phyloP scores from a whole-genome alignment of 2,329 filamentous ascomycete species.

The Ophiocordyceps camponoti-floridani region DNA sequence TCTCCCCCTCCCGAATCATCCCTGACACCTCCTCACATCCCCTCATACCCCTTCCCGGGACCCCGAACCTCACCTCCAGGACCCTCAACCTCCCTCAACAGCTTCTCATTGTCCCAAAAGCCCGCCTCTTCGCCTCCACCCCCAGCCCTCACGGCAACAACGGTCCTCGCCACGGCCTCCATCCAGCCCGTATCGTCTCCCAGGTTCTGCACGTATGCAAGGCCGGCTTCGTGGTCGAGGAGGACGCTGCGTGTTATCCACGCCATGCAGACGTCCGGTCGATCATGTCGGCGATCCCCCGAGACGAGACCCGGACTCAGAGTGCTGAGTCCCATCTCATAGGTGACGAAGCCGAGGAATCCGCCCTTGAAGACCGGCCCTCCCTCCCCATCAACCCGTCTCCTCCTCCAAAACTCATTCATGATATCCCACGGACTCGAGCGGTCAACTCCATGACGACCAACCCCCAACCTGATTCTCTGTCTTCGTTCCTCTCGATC shows the following conservation, averaged over 20 bases:
- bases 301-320: constrained; percentile 13
- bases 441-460: constrained; percentile 6
- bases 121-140: not conserved
- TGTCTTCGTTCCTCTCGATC: constrained; percentile 10
- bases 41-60: constrained; percentile 39
- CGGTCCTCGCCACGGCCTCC: constrained; percentile 5
- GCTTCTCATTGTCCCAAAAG: constrained; percentile 3
- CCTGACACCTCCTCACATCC: constrained; percentile 53
- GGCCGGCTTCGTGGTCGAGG: constrained; percentile 48
- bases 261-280: constrained; percentile 56
- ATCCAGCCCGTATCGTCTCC: constrained; percentile 13
- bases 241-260: constrained; percentile 67
- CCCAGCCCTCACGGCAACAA: not conserved
- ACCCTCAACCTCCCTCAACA: constrained; percentile 5
- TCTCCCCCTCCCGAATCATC: constrained; percentile 58
- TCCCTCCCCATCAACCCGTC: constrained; percentile 8
- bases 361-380: constrained; percentile 56
- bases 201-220: constrained; percentile 42
- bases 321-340: constrained; percentile 53
- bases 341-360: constrained; percentile 69
- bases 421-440: constrained; percentile 31
- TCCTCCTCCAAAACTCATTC: constrained; percentile 21
- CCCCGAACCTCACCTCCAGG: constrained; percentile 12
- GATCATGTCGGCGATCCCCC: constrained; percentile 15
- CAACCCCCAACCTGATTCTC: constrained; percentile 5